Base-by-base conservation (phyloP, 1,284 basidiomycete genomes). In the Rhodotorula sp. region DNA sequence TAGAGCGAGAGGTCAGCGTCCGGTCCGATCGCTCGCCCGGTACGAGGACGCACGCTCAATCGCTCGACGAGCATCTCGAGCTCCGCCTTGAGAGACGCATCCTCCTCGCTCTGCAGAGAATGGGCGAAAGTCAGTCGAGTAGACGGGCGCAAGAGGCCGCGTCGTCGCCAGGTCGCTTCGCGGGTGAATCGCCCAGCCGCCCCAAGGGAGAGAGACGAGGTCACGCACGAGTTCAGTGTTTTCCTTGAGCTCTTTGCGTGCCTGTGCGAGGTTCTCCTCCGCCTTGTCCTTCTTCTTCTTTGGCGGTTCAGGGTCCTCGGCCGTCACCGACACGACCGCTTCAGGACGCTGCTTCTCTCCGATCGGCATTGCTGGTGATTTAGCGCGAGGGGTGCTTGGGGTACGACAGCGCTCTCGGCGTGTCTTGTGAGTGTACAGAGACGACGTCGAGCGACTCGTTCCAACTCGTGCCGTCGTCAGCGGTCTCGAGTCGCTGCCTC, bases 31-130 rank as follows among this genome's bases (percentile, higher is more conserved):
- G 12, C n/a, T 7, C 2, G 16, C 2, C 16, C 20, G 5, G 39
- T 0, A 5, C 5, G 6, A 34, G 14, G 2, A 78, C 83, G 72
- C 71, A 94, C 95, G 85, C 92, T 93, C 72, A 99, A 82, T 61
- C 97, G 88, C 82, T 99, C 94, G 43, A 97, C 89, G 39, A 99
- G 87, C 95, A 99, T 97, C 81, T 99, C 97, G 48, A 99, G 87
- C 84, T 99, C 95, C 72, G 89, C 90, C 84, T 93, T 93, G 72
- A 99, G 88, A 80, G 96, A 92, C 49, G 90, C 85, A 81, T 99
- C 97, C 82, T 99, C 96, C 80, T 99, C 97, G 68, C 78, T 80
- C 79, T 80, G 71, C 43, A 16, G 10, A 31, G 58, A 15, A 54
- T 8, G 43, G 43, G 51, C 49, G 7, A 16, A 18, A 47, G 54